Conservation (phyloP, 2,329 filamentous ascomycete species). For the Claviceps africana region DNA sequence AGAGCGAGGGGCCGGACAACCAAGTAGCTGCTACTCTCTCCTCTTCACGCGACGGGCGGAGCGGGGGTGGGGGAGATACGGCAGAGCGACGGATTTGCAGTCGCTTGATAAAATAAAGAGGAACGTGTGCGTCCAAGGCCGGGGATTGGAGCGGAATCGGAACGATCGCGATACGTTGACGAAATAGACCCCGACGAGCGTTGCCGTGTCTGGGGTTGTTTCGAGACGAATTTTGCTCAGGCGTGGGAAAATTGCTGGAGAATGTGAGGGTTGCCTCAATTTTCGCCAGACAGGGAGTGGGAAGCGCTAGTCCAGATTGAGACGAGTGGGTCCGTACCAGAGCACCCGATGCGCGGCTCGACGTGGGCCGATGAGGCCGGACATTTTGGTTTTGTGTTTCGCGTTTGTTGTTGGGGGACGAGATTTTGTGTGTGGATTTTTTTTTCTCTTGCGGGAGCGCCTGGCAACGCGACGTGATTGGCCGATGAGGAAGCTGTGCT, state of each 20-base stretch:
- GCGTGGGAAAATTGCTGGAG: slow-evolving; percentile 23
- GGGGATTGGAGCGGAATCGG: slow-evolving; percentile 10
- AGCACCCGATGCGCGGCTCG: slow-evolving; percentile 1
- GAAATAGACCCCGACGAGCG: slow-evolving; percentile 22
- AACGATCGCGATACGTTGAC: slow-evolving; percentile 11
- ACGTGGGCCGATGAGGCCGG: neutral
- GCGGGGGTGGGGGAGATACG: neutral
- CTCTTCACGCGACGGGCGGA: slow-evolving; percentile 10
- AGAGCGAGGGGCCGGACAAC: slow-evolving; percentile 15
- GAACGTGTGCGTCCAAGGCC: slow-evolving; percentile 1
- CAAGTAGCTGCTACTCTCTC: slow-evolving; percentile 11
- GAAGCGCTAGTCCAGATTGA: slow-evolving; percentile 22
- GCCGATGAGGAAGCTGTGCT: neutral
- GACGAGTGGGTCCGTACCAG: neutral
- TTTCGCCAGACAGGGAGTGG: slow-evolving; percentile 28
- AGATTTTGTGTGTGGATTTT: neutral
- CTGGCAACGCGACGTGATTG: neutral
- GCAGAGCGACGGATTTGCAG: slow-evolving; percentile 3
- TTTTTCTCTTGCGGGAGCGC: too few species aligned
- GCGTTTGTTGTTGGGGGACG: neutral
- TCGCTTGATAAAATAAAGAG: neutral
- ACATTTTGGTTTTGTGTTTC: neutral
- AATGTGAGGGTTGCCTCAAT: slow-evolving; percentile 28
- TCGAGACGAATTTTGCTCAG: slow-evolving; percentile 30
- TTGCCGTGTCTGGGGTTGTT: slow-evolving; percentile 27